Base-by-base conservation (phyloP, 2,329 filamentous ascomycete species). In the Macrophomina pseudophaseolina region DNA sequence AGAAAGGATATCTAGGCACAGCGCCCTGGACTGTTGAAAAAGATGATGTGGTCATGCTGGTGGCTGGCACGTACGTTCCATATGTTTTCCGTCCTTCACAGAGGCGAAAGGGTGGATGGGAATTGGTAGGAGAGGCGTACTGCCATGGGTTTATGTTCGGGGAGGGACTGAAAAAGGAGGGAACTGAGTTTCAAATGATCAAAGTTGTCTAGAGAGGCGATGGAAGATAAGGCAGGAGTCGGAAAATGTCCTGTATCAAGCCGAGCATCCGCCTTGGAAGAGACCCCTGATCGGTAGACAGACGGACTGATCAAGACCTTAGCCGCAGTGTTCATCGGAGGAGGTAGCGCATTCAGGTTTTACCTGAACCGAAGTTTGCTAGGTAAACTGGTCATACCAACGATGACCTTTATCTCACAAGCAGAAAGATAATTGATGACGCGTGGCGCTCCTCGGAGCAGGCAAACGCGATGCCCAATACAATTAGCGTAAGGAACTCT, bases 391-490 rank as follows among this genome's bases (percentile, higher is more conserved):
- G 23, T 23, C 23, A 3, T 23, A 23, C 23, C 23, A 23, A 23
- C 23, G 23, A 23, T 3, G 23, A 23, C 23, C 23, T 23, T 23
- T 38, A 4, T 38, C 44, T 28, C 40, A 12, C 33, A 18, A 46
- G 28, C 8, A 40, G 56, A 33, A 59, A 48, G 40, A 3, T 59
- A 11, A 59, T 59, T 46, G 56, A 46, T 32, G 56, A 33, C 16
- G 56, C 56, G 40, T 16, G 56, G 33, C 28, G 56, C 56, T 38
- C 33, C 46, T 44, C 40, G 32, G 56, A 33, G 56, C 14, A 40
- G 28, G 56, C 33, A 46, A 33, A 28, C 23, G 56, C 56, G 56
- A 59, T 9, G 5, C 56, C 56, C 1, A 18, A 59, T 14, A 1
- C 12, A 40, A 4, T 8, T 59, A 59, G 56, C 40, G 56, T 40